A percentile compares a stretch with the other conserved stretches of the same genome.
Evolutionary conservation across 176 grass and related monocot species (phyloP).

Genomic region (Avena sativa): DNA sequence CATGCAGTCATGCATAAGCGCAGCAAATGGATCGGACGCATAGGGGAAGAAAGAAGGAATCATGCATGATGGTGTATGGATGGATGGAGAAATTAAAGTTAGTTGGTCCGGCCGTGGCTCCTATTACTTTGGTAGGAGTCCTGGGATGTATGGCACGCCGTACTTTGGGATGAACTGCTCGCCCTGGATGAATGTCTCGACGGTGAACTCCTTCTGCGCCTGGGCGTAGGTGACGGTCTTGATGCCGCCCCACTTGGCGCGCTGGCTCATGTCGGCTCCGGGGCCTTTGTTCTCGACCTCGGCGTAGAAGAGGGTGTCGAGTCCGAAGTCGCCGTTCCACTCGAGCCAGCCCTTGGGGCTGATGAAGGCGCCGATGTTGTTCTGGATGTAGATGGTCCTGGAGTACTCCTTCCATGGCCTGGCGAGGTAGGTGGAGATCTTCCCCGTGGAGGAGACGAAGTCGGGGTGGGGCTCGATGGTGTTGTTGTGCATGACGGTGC

Average conservation of each 20-base stretch:
- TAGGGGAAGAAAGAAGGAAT: no score
- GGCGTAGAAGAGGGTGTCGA: constrained; percentile 81
- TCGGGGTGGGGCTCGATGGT: constrained; percentile 66
- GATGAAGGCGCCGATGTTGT: constrained; percentile 75
- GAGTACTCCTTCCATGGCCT: constrained; percentile 92
- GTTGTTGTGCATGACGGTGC: constrained; percentile 78
- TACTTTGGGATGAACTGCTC: constrained; percentile 65
- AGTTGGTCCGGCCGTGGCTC: background rate
- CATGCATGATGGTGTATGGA: no score
- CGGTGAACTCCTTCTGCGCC: constrained; percentile 66
- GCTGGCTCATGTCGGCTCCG: constrained; percentile 62
- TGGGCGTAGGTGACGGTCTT: constrained; percentile 62
- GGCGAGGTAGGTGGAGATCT: constrained; percentile 70
- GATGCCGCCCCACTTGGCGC: constrained; percentile 78
- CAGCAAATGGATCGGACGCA: no score
- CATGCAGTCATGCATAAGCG: no score
- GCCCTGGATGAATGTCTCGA: constrained; percentile 72
- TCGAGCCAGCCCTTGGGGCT: constrained; percentile 71
- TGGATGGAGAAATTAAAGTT: no score
- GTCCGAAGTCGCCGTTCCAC: constrained; percentile 74
- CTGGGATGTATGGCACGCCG: constrained; percentile 67
- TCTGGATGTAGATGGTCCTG: constrained; percentile 74
- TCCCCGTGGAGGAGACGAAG: constrained; percentile 20
- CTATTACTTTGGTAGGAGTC: constrained; percentile 50
- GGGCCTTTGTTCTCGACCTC: constrained; percentile 81